Evolutionary conservation across 306 rosid species (phyloP).

Genomic region (Erythrophleum fordii): DNA sequence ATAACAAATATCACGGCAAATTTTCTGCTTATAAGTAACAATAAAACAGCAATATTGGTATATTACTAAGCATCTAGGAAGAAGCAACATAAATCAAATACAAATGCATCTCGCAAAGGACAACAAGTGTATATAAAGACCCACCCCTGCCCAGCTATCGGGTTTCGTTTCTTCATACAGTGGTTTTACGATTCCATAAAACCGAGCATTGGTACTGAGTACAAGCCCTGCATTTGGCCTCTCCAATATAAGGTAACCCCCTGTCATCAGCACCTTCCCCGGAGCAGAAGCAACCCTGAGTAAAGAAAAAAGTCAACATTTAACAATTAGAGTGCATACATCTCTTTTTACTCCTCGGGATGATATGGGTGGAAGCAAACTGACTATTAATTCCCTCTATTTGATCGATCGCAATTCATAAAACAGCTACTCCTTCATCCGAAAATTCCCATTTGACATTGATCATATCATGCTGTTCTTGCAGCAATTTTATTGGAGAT

Average conservation of each 20-base stretch:
- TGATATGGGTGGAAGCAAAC: neutral
- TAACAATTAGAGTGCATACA: neutral
- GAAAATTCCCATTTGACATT: neutral
- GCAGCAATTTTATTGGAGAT: neutral
- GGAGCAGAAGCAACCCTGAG: slow-evolving; percentile 83
- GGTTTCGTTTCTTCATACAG: slow-evolving; percentile 54
- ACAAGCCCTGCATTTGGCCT: slow-evolving; percentile 83
- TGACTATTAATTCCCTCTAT: neutral
- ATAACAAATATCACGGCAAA: neutral
- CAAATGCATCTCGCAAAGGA: neutral
- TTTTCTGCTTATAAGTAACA: no score
- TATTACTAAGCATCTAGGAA: neutral
- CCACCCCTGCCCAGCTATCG: slow-evolving; percentile 76
- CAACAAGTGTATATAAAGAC: slow-evolving; percentile 17
- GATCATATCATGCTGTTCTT: neutral
- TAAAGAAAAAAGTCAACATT: neutral
- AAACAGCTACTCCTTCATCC: neutral
- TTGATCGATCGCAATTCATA: neutral
- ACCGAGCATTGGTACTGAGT: slow-evolving; percentile 82
- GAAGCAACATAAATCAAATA: neutral
- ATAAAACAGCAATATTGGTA: neutral
- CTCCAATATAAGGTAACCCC: slow-evolving; percentile 80
- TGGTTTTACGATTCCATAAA: slow-evolving; percentile 79
- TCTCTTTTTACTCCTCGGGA: neutral
- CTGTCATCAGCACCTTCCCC: slow-evolving; percentile 78